Evolutionary conservation across 768 basidiomycete species (phyloP), one percentile per base, ranked within the genome.

Genomic region (Trametes elegans): DNA sequence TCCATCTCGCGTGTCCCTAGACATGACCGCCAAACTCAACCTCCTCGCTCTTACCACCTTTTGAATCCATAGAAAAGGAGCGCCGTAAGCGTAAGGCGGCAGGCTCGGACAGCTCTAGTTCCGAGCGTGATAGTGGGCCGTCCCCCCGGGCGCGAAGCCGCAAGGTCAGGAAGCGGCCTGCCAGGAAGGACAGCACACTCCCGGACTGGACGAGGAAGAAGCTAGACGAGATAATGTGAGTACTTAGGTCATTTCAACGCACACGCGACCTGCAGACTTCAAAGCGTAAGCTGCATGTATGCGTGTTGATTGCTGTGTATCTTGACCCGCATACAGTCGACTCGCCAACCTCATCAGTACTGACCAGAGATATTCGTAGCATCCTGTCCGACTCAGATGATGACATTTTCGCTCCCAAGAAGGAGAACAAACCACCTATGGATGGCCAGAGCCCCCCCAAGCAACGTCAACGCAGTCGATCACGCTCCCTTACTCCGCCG

Each of bases 401-500:
- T 24, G 73, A 74, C 19, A 46, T 75, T 13, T 51, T 79, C 18
- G 74, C 80, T 23, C 57, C 54, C 23, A 40, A 43, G 59, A 61
- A 26, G 55, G 42, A 14, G 2, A 57, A 26, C 24, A 29, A 45
- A 10, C 32, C 24, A 9, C 3, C 16, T 4, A n/a, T 31, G 9
- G 47, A 35, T 29, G 16, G 18, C 8, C 47, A 47, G 16, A 46
- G 43, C 31, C 26, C 48, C 14, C 26, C 51, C 10, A 31, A 43
- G 34, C 28, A 76, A 51, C 71, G 76, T 34, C 62, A 71, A 35
- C 78, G 83, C 40, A 84, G 81, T 65, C 83, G 83, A 34, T 90
- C 87, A 27, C 72, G 76, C 21, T 92, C 89, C 3, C 79, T 91
- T 34, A 92, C 89, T 0, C 89, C 90, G 2, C 89, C 89, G 5